phyloP scores from a whole-genome alignment of 192 early-diverging fungal genomes.

The Tieghemiomyces parasiticus region DNA sequence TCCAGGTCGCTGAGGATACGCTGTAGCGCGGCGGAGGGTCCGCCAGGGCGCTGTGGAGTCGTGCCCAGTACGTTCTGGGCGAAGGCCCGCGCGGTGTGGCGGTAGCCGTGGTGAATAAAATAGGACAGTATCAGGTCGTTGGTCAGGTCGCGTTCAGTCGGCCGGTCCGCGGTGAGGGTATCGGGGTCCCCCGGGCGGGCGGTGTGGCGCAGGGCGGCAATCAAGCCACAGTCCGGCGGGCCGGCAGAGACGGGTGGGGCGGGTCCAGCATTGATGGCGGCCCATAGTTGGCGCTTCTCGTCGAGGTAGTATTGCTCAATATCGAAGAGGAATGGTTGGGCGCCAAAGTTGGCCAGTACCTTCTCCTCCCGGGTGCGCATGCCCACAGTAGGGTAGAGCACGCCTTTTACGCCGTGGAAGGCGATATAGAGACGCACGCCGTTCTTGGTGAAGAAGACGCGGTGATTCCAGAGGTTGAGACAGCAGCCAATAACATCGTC shows the following conservation, averaged over 20 bases:
- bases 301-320: constrained; percentile 20
- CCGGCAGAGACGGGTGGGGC: constrained; percentile 18
- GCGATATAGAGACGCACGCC: constrained; percentile 52
- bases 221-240: not conserved
- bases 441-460: constrained; percentile 87
- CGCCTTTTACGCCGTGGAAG: constrained; percentile 25
- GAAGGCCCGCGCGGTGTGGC: constrained; percentile 58
- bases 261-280: not conserved
- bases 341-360: constrained; percentile 46
- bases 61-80: constrained; percentile 22
- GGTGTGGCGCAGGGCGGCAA: constrained; percentile 14
- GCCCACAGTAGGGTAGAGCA: constrained; percentile 40
- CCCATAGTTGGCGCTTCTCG: constrained; percentile 10
- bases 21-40: constrained; percentile 10
- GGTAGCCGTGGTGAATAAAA: constrained; percentile 71
- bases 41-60: not conserved
- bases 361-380: constrained; percentile 40
- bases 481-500: constrained; percentile 93
- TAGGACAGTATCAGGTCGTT: constrained; percentile 63
- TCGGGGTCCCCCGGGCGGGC: constrained; percentile 7
- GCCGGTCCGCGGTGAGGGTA: not conserved
- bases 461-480: constrained; percentile 62
- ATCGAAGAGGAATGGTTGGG: constrained; percentile 38
- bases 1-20: constrained; percentile 16
- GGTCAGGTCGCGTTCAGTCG: constrained; percentile 12